Evolutionary conservation across 2,329 filamentous ascomycete genomes (phyloP).

Genomic region (Sporothrix curviconia): DNA sequence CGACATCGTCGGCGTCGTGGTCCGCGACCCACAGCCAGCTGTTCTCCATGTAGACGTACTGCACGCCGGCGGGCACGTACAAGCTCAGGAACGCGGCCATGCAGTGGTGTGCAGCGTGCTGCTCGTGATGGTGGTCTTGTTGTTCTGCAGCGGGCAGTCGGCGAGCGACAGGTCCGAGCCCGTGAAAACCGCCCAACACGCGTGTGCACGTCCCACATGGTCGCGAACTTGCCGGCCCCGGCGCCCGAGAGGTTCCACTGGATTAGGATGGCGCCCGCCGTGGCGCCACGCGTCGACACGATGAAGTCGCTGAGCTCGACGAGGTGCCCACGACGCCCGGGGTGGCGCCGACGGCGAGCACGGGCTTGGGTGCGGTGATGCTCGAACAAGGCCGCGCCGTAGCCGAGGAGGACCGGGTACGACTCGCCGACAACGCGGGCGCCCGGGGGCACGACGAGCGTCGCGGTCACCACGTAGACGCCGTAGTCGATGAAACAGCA

Average conservation of each 20-base stretch:
- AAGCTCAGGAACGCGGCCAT: slow-evolving; percentile 51
- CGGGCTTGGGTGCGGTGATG: slow-evolving; percentile 53
- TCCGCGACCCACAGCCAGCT: slow-evolving; percentile 64
- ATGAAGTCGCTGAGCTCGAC: slow-evolving; percentile 66
- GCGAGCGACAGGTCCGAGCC: slow-evolving; percentile 60
- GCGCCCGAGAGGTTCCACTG: slow-evolving; percentile 61
- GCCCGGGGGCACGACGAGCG: slow-evolving; percentile 40
- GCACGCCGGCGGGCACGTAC: slow-evolving; percentile 41
- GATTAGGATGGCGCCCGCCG: slow-evolving; percentile 63
- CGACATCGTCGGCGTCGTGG: slow-evolving; percentile 36
- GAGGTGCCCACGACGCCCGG: slow-evolving; percentile 46
- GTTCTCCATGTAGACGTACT: slow-evolving; percentile 40
- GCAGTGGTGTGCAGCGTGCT: slow-evolving; percentile 45
- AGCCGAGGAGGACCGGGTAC: slow-evolving; percentile 47
- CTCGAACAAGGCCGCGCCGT: slow-evolving; percentile 51
- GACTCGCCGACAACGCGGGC: slow-evolving; percentile 54
- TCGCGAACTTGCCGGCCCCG: slow-evolving; percentile 32
- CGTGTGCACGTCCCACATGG: slow-evolving; percentile 52
- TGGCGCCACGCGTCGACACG: slow-evolving; percentile 58
- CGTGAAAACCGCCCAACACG: slow-evolving; percentile 63
- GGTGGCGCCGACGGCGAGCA: slow-evolving; percentile 56
- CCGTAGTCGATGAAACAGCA: slow-evolving; percentile 58
- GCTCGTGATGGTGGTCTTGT: slow-evolving; percentile 28
- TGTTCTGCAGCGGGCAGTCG: slow-evolving; percentile 47
- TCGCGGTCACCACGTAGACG: slow-evolving; percentile 53